Percentiles rank a stretch among this genome's conserved stretches.
These are phyloP conservation scores for Ascocoryne sarcoides DNA, from an alignment of 2,329 filamentous ascomycete species.

Conservation along the genomic window DNA sequence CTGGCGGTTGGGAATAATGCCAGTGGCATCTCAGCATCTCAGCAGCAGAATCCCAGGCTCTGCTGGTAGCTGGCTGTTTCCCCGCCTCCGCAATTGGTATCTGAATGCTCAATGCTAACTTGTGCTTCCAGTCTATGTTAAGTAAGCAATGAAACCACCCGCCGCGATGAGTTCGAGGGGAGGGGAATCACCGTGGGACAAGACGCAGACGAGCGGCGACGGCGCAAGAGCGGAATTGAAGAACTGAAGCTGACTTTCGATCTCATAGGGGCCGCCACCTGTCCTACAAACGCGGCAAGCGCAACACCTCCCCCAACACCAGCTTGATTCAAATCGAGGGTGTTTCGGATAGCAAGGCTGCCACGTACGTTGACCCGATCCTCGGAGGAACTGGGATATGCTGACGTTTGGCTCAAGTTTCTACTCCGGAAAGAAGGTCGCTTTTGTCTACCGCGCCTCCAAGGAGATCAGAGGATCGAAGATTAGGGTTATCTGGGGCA, in stretches of 20 bases:
- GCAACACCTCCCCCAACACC: slow-evolving; percentile 81
- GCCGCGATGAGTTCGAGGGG: neutral
- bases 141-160: slow-evolving; percentile 52
- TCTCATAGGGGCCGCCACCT: slow-evolving; percentile 82
- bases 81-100: neutral
- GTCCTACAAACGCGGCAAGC: slow-evolving; percentile 94
- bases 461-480: slow-evolving; percentile 95
- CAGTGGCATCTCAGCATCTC: too few species aligned
- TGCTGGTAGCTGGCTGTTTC: neutral
- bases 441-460: slow-evolving; percentile 95
- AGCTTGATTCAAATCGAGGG: slow-evolving; percentile 98
- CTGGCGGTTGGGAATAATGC: neutral
- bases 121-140: slow-evolving; percentile 65
- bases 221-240: neutral
- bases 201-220: neutral
- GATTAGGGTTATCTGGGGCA: slow-evolving; percentile 99
- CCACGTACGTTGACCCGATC: slow-evolving; percentile 54
- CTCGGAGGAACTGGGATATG: neutral
- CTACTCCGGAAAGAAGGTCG: slow-evolving; percentile 98
- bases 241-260: slow-evolving; percentile 16
- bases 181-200: neutral
- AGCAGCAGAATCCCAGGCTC: too few species aligned
- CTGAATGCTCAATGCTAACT: slow-evolving; percentile 22
- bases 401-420: slow-evolving; percentile 42
- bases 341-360: slow-evolving; percentile 81